These are phyloP conservation scores for Penstemon eatonii DNA, from an alignment of 257 asterid species.

Conservation along the genomic window DNA sequence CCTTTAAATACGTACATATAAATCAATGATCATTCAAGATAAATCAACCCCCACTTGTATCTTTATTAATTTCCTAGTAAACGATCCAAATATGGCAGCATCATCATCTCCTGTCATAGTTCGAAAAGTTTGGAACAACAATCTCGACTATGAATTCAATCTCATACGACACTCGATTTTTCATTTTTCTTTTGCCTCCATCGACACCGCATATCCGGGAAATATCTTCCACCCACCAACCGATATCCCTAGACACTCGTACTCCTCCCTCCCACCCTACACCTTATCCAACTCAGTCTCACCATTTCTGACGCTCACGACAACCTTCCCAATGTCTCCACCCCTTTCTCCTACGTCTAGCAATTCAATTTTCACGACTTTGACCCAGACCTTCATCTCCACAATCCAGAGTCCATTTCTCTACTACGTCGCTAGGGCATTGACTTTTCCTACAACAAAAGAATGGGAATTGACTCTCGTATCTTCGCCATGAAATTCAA, in stretches of 20 bases:
- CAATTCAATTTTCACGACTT: background rate
- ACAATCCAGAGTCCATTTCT: background rate
- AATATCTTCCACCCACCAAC: background rate
- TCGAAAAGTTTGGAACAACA: too few species aligned
- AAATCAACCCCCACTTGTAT: too few species aligned
- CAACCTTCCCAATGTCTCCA: background rate
- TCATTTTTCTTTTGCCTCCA: background rate
- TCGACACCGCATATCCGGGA: conserved; percentile 34
- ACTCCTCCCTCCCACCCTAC: background rate
- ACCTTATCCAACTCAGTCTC: background rate
- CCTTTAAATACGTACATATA: too few species aligned
- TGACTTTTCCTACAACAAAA: background rate
- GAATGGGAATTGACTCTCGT: background rate
- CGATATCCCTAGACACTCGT: background rate
- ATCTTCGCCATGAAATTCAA: conserved; percentile 4
- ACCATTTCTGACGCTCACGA: background rate
- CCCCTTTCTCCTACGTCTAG: background rate
- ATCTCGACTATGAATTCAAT: too few species aligned
- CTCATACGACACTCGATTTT: too few species aligned
- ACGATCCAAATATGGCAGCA: too few species aligned
- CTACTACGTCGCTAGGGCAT: background rate
- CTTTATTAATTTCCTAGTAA: too few species aligned
- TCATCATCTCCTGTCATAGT: too few species aligned
- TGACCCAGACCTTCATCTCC: background rate
- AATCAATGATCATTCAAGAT: too few species aligned